Conservation (phyloP, 75 land plant genomes). For the Pinus tabuliformis region DNA sequence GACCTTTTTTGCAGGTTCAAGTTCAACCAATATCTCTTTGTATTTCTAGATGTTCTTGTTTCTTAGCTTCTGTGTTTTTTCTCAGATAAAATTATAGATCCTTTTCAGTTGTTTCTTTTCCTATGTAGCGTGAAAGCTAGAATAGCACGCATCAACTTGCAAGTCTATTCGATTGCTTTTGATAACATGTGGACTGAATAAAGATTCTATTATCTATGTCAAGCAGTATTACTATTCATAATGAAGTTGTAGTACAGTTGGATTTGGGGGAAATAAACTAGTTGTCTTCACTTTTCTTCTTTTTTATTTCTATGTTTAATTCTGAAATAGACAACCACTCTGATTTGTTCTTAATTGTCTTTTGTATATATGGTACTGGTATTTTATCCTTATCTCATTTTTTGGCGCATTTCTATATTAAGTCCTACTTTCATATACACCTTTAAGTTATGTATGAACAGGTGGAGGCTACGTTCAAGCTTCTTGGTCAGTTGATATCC, state of each 20-base stretch:
- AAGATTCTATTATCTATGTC: too few relatives aligned
- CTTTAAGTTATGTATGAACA: conserved; percentile 20
- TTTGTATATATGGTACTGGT: background rate
- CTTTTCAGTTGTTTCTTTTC: too few relatives aligned
- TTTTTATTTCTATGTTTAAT: background rate
- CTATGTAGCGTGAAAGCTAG: too few relatives aligned
- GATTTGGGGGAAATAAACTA: background rate
- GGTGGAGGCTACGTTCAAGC: conserved; percentile 68
- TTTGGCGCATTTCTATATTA: background rate
- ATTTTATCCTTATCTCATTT: background rate
- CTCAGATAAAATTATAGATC: too few relatives aligned
- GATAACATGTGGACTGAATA: too few relatives aligned
- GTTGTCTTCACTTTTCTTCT: background rate
- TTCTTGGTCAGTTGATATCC: conserved; percentile 59
- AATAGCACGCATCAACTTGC: too few relatives aligned
- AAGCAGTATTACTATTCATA: too few relatives aligned
- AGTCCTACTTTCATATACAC: background rate
- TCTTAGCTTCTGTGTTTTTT: too few relatives aligned
- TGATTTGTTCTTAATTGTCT: conserved; percentile 1
- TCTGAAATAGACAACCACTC: background rate
- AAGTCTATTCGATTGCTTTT: too few relatives aligned
- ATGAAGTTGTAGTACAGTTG: background rate
- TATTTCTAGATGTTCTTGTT: too few relatives aligned
- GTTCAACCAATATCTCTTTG: too few relatives aligned
- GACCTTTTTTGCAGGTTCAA: too few relatives aligned